Base-by-base conservation (phyloP, 352 stramenopile species). In the Aphanomyces astaci region DNA sequence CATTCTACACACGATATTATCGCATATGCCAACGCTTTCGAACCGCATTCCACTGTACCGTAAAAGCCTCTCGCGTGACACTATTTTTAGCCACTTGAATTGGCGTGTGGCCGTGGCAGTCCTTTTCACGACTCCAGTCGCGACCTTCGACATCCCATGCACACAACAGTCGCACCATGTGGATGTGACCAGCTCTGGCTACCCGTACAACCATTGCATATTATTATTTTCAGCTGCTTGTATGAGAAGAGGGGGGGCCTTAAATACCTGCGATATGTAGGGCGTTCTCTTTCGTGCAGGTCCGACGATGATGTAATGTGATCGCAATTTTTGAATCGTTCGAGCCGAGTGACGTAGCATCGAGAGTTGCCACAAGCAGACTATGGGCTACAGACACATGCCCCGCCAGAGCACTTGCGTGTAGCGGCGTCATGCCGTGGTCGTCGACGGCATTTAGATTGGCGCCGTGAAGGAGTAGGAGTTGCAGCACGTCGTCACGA, bases 221-320 rank as follows among this genome's bases (percentile, higher is more conserved):
- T 36, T 4, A 32, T n/a, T 19, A 2, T 22, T 22, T 2, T 10
- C 9, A 7, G 19, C 7, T 1, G 25, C 33, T 4, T 22, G n/a
- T n/a, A n/a, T n/a, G n/a, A n/a, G n/a, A n/a, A n/a, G n/a, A n/a
- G n/a, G n/a, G n/a, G n/a, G n/a, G n/a, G n/a, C n/a, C n/a, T n/a
- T n/a, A n/a, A n/a, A n/a, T 59, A 59, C 51, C 51, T 59, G 51
- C 51, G 30, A 59, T 4, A 59, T 59, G 51, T 4, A 59, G 24
- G 9, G 51, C 22, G 30, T 30, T 59, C n/a, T 59, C 22, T 25
- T 59, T 59, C 0, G 30, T 28, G 17, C 22, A 10, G 4, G 51
- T 39, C 22, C 19, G 17, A 4, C 19, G 19, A 39, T 36, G 7
- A 15, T 15, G 36, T 15, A 7, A 15, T 15, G 36, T 43, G 36